A percentile compares a stretch with the other conserved stretches of the same genome.
Evolutionary conservation across 83 land plant genomes (phyloP).

Genomic region (Picea abies): DNA sequence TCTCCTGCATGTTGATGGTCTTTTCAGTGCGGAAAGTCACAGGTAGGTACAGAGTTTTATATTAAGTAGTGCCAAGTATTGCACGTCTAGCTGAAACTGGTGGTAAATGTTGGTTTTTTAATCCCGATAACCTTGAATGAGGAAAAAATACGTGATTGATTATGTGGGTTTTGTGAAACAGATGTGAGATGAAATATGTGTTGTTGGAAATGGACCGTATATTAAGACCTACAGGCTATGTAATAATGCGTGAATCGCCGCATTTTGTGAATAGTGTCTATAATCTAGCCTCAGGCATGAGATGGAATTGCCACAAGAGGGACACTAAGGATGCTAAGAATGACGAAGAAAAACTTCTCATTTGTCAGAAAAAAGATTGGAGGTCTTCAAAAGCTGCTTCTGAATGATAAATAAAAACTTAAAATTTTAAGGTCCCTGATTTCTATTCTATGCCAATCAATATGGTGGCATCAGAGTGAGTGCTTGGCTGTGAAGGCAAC

Average conservation of each 20-base stretch:
- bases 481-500: background rate
- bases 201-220: constrained; percentile 90
- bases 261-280: constrained; percentile 63
- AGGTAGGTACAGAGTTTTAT: constrained; percentile 43
- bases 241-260: constrained; percentile 71
- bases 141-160: background rate
- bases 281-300: constrained; percentile 66
- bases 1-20: constrained; percentile 71
- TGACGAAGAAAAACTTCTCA: constrained; percentile 63
- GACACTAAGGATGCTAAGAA: constrained; percentile 41
- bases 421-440: background rate
- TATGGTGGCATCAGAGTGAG: constrained; percentile 10
- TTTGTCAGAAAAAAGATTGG: constrained; percentile 84
- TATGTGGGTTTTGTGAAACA: constrained; percentile 24
- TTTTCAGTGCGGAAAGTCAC: constrained; percentile 77
- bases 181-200: constrained; percentile 92
- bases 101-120: background rate
- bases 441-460: background rate
- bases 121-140: background rate
- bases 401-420: constrained; percentile 1
- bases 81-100: background rate
- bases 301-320: constrained; percentile 66
- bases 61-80: background rate
- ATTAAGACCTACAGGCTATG: constrained; percentile 75
- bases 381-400: constrained; percentile 27